Conservation (phyloP, 2,329 filamentous ascomycete species). For the Pseudogymnoascus sp. region DNA sequence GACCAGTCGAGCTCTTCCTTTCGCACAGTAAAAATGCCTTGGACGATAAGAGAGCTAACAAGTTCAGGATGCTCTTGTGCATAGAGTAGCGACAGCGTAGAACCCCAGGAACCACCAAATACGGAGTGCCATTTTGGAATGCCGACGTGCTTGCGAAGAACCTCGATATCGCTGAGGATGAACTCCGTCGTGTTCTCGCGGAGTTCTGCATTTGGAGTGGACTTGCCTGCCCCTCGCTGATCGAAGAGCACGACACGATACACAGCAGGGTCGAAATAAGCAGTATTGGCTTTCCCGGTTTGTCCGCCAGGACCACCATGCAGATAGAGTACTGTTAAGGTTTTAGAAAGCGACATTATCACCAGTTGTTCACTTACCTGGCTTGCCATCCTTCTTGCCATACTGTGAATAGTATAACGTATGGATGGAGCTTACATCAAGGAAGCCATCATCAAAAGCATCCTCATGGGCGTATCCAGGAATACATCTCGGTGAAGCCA, state of each 20-base stretch:
- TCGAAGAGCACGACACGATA: conserved; percentile 42
- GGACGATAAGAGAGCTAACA: conserved; percentile 35
- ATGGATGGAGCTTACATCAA: conserved; percentile 31
- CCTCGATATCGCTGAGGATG: conserved; percentile 40
- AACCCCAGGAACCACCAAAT: conserved; percentile 44
- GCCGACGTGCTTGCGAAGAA: conserved; percentile 34
- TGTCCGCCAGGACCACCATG: conserved; percentile 37
- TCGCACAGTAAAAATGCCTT: conserved; percentile 37
- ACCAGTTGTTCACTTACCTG: conserved; percentile 25
- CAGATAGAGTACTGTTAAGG: conserved; percentile 32
- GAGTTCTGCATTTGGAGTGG: conserved; percentile 34
- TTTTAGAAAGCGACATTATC: neutral
- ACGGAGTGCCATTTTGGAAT: conserved; percentile 40
- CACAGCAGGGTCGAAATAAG: conserved; percentile 38
- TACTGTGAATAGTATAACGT: conserved; percentile 35
- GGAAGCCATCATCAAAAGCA: conserved; percentile 29
- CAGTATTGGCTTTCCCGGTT: conserved; percentile 30
- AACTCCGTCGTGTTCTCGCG: conserved; percentile 40
- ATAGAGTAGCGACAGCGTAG: conserved; percentile 39
- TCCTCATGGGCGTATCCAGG: conserved; percentile 29
- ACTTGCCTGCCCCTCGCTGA: conserved; percentile 40
- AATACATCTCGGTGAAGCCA: neutral
- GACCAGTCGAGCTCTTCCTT: conserved; percentile 31
- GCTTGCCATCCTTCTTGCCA: conserved; percentile 32
- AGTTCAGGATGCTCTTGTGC: conserved; percentile 36